These are phyloP conservation scores for Gastroboletus turbinatus DNA, from an alignment of 1,284 basidiomycete genomes.

Conservation along the genomic window DNA sequence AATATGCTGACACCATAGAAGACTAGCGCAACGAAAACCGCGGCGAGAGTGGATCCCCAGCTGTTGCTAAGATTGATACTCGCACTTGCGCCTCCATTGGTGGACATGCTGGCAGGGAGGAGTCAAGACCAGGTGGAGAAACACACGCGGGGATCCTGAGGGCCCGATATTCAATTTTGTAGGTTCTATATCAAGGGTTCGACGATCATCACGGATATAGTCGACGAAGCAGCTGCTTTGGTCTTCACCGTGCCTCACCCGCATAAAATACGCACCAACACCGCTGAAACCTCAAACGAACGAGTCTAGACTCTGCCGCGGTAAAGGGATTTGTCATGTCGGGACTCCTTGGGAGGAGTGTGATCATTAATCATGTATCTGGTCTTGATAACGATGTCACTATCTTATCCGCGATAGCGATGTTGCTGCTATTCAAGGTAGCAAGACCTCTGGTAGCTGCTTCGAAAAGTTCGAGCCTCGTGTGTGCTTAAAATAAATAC, in stretches of 20 bases:
- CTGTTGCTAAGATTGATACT: slow-evolving; percentile 15
- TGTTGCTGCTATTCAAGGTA: not conserved
- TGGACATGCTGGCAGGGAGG: slow-evolving; percentile 11
- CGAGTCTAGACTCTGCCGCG: not conserved
- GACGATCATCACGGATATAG: slow-evolving; percentile 17
- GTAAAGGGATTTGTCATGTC: not conserved
- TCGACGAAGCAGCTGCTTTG: not conserved
- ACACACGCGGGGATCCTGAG: not conserved
- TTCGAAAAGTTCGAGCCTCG: not conserved
- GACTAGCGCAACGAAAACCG: slow-evolving; percentile 22
- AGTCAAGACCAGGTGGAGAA: not conserved
- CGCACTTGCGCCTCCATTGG: not conserved
- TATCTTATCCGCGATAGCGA: not conserved
- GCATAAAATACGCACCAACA: not conserved
- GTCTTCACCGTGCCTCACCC: not conserved
- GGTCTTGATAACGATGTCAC: not conserved
- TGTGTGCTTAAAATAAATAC: not conserved
- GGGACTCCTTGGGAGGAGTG: not conserved
- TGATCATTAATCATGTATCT: not conserved
- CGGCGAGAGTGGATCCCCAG: slow-evolving; percentile 28
- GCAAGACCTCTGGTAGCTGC: not conserved
- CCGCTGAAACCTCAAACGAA: not conserved
- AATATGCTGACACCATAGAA: slow-evolving; percentile 29
- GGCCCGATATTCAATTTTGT: slow-evolving; percentile 9
- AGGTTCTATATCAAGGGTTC: not conserved